phyloP scores from a whole-genome alignment of 2,329 filamentous ascomycete species.

The Aspergillus fructus region DNA sequence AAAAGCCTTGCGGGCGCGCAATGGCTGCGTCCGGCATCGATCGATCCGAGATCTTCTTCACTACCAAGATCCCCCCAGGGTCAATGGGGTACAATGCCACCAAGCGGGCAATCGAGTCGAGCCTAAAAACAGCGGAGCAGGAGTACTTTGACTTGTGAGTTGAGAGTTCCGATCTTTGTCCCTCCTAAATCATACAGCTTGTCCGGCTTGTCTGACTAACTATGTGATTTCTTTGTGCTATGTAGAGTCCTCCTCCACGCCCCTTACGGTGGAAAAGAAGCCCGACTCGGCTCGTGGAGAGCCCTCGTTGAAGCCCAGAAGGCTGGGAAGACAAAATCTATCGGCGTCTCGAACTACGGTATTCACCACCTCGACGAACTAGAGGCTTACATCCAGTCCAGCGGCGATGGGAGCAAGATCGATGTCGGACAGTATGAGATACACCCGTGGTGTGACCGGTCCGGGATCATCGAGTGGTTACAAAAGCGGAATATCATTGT shows the following conservation, averaged over 20 bases:
- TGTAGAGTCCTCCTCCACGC: constrained; percentile 66
- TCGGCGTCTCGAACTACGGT: constrained; percentile 77
- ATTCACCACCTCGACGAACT: constrained; percentile 72
- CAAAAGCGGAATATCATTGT: constrained; percentile 66
- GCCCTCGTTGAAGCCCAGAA: constrained; percentile 74
- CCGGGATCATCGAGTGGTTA: constrained; percentile 65
- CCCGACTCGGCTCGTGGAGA: constrained; percentile 70
- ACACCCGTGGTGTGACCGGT: constrained; percentile 77
- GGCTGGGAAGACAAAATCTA: constrained; percentile 68
- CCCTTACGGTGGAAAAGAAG: constrained; percentile 70
- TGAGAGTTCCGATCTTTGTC: neutral
- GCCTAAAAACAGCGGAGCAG: constrained; percentile 63
- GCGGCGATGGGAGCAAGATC: constrained; percentile 61
- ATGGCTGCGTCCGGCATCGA: constrained; percentile 59
- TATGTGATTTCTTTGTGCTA: neutral
- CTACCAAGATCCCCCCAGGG: constrained; percentile 72
- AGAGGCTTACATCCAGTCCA: constrained; percentile 48
- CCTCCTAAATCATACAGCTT: neutral
- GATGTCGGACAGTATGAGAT: constrained; percentile 80
- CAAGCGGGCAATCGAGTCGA: constrained; percentile 61
- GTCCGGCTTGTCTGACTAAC: neutral
- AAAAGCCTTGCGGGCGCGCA: constrained; percentile 66
- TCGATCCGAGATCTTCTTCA: constrained; percentile 74
- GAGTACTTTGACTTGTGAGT: constrained; percentile 71
- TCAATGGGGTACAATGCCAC: constrained; percentile 65